A percentile compares a stretch with the other conserved stretches of the same genome.
phyloP scores from a whole-genome alignment of 179 eudicot genomes.

The Carnegiea gigantea region DNA sequence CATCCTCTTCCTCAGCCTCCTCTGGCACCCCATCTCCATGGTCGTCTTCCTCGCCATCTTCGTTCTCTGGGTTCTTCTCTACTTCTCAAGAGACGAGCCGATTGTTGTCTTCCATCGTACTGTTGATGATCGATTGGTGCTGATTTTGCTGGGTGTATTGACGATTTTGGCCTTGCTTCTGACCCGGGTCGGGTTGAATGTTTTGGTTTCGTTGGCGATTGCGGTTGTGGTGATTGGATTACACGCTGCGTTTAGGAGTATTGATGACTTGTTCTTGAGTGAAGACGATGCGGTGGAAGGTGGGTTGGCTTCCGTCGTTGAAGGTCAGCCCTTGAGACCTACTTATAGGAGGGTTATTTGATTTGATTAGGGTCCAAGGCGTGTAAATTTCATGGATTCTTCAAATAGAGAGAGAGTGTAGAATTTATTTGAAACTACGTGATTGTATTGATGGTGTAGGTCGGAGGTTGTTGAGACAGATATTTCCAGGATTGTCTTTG shows the following conservation, averaged over 20 bases:
- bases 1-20: slow-evolving; percentile 56
- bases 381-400: not conserved
- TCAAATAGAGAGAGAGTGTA: not conserved
- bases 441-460: not conserved
- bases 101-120: slow-evolving; percentile 29
- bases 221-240: slow-evolving; percentile 41
- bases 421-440: not conserved
- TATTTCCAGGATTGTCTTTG: not conserved
- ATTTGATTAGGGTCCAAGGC: not conserved
- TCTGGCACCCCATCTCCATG: slow-evolving; percentile 72
- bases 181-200: slow-evolving; percentile 59
- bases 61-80: slow-evolving; percentile 54
- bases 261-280: slow-evolving; percentile 62
- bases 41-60: slow-evolving; percentile 53
- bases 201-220: slow-evolving; percentile 46
- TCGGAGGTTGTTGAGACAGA: not conserved
- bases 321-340: slow-evolving; percentile 41
- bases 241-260: slow-evolving; percentile 54
- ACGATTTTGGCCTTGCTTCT: slow-evolving; percentile 55
- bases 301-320: slow-evolving; percentile 19
- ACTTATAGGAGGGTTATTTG: slow-evolving; percentile 24
- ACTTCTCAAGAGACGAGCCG: slow-evolving; percentile 48
- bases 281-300: slow-evolving; percentile 44
- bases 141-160: slow-evolving; percentile 37
- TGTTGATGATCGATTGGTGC: slow-evolving; percentile 54